These are phyloP conservation scores for Penicillium crystallinum DNA, from an alignment of 495 filamentous ascomycete species.

Conservation along the genomic window DNA sequence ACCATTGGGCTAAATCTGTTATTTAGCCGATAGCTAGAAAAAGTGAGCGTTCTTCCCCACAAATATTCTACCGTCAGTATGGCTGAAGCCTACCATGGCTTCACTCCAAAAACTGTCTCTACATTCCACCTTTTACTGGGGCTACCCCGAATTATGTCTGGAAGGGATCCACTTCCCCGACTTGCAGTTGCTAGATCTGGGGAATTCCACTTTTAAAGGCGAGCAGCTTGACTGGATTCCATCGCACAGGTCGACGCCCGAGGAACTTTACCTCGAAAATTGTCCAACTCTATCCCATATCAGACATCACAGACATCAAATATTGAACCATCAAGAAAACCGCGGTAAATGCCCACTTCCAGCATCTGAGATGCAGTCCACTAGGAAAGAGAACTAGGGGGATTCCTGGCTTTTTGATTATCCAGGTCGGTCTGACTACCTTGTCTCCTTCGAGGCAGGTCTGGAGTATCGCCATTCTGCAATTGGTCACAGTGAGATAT, in stretches of 20 bases:
- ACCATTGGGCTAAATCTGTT: neutral
- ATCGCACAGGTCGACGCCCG: constrained; percentile 13
- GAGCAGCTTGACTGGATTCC: constrained; percentile 26
- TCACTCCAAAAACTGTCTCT: constrained; percentile 24
- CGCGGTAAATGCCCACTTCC: neutral
- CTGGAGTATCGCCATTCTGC: constrained; percentile 12
- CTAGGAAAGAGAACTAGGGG: neutral
- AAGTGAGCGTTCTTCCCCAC: constrained; percentile 10
- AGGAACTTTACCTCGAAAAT: constrained; percentile 22
- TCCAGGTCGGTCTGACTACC: constrained; percentile 16
- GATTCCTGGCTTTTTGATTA: constrained; percentile 3
- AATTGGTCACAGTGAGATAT: constrained; percentile 9
- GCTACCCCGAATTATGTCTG: constrained; percentile 18
- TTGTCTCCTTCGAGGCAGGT: constrained; percentile 11
- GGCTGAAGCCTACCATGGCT: constrained; percentile 17
- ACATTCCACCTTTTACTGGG: constrained; percentile 17
- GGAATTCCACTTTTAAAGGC: constrained; percentile 22
- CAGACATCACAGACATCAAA: no score
- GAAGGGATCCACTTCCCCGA: constrained; percentile 16
- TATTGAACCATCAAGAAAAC: neutral
- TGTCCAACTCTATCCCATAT: constrained; percentile 15
- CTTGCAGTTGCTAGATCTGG: constrained; percentile 19
- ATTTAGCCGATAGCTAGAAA: neutral
- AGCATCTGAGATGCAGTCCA: neutral
- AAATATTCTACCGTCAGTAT: constrained; percentile 10